These are phyloP conservation scores for Pichia sp. DNA, from an alignment of 1,139 yeast species.

Conservation along the genomic window DNA sequence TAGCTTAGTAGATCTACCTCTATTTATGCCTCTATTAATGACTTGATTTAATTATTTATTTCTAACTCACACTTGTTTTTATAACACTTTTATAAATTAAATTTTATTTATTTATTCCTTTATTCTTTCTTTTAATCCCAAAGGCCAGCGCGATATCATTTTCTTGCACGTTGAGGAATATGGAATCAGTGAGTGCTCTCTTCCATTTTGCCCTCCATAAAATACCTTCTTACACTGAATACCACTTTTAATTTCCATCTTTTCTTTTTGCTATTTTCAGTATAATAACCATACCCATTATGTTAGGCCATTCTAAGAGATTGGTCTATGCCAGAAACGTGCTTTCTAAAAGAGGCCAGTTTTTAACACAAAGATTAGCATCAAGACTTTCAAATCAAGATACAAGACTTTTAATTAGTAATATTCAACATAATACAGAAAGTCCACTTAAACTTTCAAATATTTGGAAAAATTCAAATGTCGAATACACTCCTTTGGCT, in stretches of 20 bases:
- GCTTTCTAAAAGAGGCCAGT: neutral
- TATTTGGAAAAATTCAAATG: conserved; percentile 6
- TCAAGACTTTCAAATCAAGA: conserved; percentile 23
- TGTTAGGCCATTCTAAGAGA: conserved; percentile 19
- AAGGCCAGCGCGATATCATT: no score
- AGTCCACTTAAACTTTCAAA: neutral
- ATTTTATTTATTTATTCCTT: no score
- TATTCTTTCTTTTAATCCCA: no score
- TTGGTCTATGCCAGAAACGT: conserved; percentile 10
- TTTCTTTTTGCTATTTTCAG: no score
- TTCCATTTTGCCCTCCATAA: no score
- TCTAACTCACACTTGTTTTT: neutral
- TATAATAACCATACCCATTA: no score
- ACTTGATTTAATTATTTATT: neutral
- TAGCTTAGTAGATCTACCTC: neutral
- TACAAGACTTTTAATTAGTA: conserved; percentile 3
- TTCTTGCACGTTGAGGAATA: no score
- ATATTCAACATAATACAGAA: neutral
- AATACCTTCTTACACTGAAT: no score
- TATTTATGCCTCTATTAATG: neutral
- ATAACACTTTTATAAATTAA: no score
- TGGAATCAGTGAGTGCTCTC: no score
- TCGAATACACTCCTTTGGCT: neutral
- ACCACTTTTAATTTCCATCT: no score
- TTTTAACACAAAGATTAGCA: conserved; percentile 14